A percentile compares a stretch with the other conserved stretches of the same genome.
Evolutionary conservation across 176 grass and related monocot genomes (phyloP).

Genomic region (Musa acuminata): DNA sequence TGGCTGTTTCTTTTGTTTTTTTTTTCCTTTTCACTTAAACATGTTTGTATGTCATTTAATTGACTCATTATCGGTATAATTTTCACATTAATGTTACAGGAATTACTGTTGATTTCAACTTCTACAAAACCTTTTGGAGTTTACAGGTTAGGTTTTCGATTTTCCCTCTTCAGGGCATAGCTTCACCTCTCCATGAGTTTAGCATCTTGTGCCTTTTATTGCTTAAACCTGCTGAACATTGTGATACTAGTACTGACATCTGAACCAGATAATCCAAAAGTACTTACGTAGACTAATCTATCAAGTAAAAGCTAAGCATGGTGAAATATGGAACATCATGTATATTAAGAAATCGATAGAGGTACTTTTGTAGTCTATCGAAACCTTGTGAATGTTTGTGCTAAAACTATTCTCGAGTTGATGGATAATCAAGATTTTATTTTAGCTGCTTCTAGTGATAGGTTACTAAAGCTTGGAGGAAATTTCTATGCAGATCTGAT

Average conservation of each 20-base stretch:
- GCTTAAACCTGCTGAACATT: not conserved
- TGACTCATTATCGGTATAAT: not conserved
- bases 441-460: too few species aligned
- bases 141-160: constrained; percentile 57
- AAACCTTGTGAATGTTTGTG: too few species aligned
- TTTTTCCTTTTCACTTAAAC: not conserved
- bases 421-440: too few species aligned
- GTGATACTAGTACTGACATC: too few species aligned
- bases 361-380: not conserved
- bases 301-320: not conserved
- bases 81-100: constrained; percentile 31
- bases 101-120: constrained; percentile 95
- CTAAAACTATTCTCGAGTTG: too few species aligned
- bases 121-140: constrained; percentile 98
- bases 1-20: not conserved
- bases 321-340: not conserved
- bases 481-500: too few species aligned
- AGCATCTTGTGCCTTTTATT: not conserved
- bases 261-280: not conserved
- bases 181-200: not conserved
- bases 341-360: not conserved
- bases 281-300: not conserved
- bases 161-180: not conserved
- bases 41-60: constrained; percentile 12
- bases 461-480: too few species aligned